Base-by-base conservation (phyloP, 306 rosid genomes). In the Prunus salicina region DNA sequence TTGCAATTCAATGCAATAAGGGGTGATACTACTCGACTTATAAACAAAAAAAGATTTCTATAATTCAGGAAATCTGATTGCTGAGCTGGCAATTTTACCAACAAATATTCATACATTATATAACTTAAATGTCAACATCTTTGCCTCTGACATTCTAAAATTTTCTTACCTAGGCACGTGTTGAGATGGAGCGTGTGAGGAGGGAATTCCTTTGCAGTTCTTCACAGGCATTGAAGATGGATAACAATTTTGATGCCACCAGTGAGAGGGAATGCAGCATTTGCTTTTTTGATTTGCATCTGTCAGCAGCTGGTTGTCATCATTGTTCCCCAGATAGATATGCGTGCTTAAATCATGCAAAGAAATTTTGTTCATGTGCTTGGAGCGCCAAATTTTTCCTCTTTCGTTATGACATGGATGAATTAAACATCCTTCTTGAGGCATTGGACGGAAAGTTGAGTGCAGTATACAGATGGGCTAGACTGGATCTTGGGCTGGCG, bases 401-500 rank as follows among this genome's bases (percentile, higher is more conserved):
- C 56, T 96, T 92, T 41, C 99, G 99, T n/a, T 96, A 96, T 76
- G 96, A 93, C 78, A 79, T 87, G 34, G 80, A 80, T 80, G 99
- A 96, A 80, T 80, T 96, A 81, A 84, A 81, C 78, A 83, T 92
- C 79, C 96, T 96, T 63, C 89, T 92, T 72, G 97, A 96, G 83
- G 99, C 99, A 78, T 86, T 96, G 91, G 93, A 96, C 78, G 99
- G 99, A 81, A 96, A 96, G 73, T 81, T 92, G 83, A 92, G 98
- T 88, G 96, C 99, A 73, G 83, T 92, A 57, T 92, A 96, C 85
- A 87, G 98, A 84, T 96, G 99, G 99, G 97, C 99, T 73, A 88
- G 92, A 73, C 85, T 78, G 52, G 97, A 96, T 80, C 99, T 96
- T 85, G 98, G 99, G 38, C 75, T 96, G 71, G 93, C 93, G 25